Evolutionary conservation across 2,329 filamentous ascomycete genomes (phyloP), one percentile per base, ranked within the genome.

Genomic region (Pestalotiopsis sp.): DNA sequence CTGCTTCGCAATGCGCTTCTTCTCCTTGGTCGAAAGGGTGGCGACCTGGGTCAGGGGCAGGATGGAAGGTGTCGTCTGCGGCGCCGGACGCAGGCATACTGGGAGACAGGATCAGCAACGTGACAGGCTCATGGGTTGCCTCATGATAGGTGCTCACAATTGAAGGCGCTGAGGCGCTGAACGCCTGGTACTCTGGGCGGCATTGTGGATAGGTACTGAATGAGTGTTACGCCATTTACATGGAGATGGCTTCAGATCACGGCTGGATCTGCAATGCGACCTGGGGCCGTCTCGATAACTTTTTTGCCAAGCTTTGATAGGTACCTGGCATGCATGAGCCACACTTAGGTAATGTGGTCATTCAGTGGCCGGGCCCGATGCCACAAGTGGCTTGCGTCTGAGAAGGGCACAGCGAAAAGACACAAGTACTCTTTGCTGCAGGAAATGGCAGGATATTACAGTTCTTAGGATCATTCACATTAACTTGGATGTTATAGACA

Each of bases 181-280:
- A 89, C 84, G 76, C 85, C 79, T 73, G 87, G 82, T 85, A 93
- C 83, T 84, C 90, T 90, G 68, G 89, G 91, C 77, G 91, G 87
- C 91, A 93, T 93, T 73, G 74, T 84, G 82, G 71, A 73, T 73
- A 36, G 6, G 68, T 36, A 71, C 66, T 64, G 23, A 56, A 36
- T 17, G 45, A 14, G 27, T 59, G 25, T 20, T 52, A 52, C 45
- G 9, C 31, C 45, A n/a, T 25, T 59, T 56, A 60, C 65, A 60
- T 60, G 52, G 45, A 41, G 31, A 49, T 59, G 27, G n/a, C n/a
- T 27, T n/a, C 52, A 56, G 56, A 38, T 31, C 59, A 62, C 27
- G 27, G 59, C 59, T 40, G 59, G 59, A 62, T 62, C 59, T 62
- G 27, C 59, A 61, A 38, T 62, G 59, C 59, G 59, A 62, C 59